Percentiles rank a stretch among this genome's conserved stretches.
Evolutionary conservation across 257 asterid genomes (phyloP).

Genomic region (Asclepias syriaca): DNA sequence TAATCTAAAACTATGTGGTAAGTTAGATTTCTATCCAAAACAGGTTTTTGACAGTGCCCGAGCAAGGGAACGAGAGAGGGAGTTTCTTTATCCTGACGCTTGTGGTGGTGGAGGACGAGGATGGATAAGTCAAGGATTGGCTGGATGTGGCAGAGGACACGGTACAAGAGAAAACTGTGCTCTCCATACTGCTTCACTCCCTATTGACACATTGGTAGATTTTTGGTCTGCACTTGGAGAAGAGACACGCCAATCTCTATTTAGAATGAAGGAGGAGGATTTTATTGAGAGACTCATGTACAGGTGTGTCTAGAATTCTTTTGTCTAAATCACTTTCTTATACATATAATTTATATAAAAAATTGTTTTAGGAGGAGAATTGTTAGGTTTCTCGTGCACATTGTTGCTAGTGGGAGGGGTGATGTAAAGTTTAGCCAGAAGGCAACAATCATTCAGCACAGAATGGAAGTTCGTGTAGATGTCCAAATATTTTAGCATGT

Average conservation of each 20-base stretch:
- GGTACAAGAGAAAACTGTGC: slow-evolving; percentile 98
- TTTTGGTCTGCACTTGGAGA: slow-evolving; percentile 99
- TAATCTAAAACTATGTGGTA: slow-evolving; percentile 12
- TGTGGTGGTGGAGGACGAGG: slow-evolving; percentile 99
- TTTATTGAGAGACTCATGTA: slow-evolving; percentile 92
- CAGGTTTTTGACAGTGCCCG: slow-evolving; percentile 97
- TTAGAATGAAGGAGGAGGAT: slow-evolving; percentile 98
- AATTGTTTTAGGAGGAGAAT: background rate
- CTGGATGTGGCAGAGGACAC: slow-evolving; percentile 79
- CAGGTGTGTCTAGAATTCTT: slow-evolving; percentile 46
- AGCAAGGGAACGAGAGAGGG: slow-evolving; percentile 93
- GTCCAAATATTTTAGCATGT: background rate
- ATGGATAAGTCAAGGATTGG: slow-evolving; percentile 94
- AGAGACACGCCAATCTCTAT: slow-evolving; percentile 86
- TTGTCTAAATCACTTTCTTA: background rate
- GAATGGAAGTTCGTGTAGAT: background rate
- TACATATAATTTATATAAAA: too few species aligned
- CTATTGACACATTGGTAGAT: slow-evolving; percentile 94
- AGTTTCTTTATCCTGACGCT: slow-evolving; percentile 95
- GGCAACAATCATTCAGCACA: background rate
- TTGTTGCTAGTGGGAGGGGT: background rate
- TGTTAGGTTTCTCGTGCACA: background rate
- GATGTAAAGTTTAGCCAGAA: background rate
- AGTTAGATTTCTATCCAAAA: slow-evolving; percentile 20
- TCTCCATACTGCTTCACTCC: slow-evolving; percentile 94